Base-by-base conservation (phyloP, 306 rosid species). In the Acacia melanoxylon region DNA sequence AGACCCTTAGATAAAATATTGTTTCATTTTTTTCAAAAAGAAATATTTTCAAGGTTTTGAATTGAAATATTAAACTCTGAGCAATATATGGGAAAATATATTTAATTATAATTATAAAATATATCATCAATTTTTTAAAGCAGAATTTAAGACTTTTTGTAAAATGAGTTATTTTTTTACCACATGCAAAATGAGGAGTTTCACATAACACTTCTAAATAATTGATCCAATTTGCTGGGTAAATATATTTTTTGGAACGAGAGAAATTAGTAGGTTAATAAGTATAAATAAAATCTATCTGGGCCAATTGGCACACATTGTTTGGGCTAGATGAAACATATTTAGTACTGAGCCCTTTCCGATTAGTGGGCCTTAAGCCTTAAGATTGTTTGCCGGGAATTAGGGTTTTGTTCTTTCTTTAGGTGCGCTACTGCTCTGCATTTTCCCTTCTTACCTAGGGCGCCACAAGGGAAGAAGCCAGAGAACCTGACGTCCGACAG, bases 401-500 rank as follows among this genome's bases (percentile, higher is more conserved):
- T n/a, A 20, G 62, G 62, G 62, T 56, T 56, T 56, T 6, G 24
- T 11, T 17, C 48, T 13, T 51, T 37, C 41, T 37, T 51, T 8
- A 56, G 59, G 62, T 4, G 27, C 24, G 27, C n/a, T 17, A 2
- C 58, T 1, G 58, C 58, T 8, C 11, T 11, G 4, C 27, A 7
- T 20, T 56, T n/a, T 8, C 12, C 4, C 58, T 16, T 51, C 14
- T 44, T 48, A 45, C 80, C 69, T 33, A 66, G 81, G 49, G 67
- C 63, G 51, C 61, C 29, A 49, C 61, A 22, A 19, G 20, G 12
- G 78, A 44, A 54, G 19, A 62, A 25, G 52, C 19, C 20, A 58
- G 17, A 22, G 76, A 20, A 6, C 62, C 25, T 41, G 59, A 42
- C 80, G 58, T 68, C 76, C 56, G 76, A 29, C 54, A 82, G 66